Evolutionary conservation across 352 stramenopile species (phyloP), one percentile per base, ranked within the genome.

Genomic region (Globisporangium spinosum): DNA sequence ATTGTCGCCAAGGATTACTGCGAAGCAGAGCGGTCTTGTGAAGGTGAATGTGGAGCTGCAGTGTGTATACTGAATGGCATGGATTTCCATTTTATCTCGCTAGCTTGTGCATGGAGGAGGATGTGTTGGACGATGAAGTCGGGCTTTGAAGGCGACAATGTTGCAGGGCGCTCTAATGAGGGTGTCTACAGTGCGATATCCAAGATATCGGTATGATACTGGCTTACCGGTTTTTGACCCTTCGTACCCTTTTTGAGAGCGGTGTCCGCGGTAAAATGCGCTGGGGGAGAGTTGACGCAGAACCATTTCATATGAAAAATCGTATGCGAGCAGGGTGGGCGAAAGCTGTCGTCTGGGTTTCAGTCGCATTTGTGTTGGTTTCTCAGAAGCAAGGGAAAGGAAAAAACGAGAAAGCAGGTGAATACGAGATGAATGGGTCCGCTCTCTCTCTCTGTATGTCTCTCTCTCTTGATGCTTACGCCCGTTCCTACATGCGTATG

Each of bases 351-450:
- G 5, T 51, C 43, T 51, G 43, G 40, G 43, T 51, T 51, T 51
- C 43, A 51, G 43, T 51, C 40, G 22, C 40, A 10, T 6, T 56
- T 56, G 49, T 29, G 49, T 56, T 56, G 49, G 49, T 56, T 56
- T 56, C 49, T 56, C 49, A 56, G 49, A 55, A 12, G n/a, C n/a
- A 55, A 55, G 20, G 47, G 45, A 54, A 56, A 45, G n/a, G n/a
- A 55, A 55, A 22, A 22, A 27, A 55, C 22, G 47, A 25, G 49
- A 51, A 56, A 56, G 49, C 22, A 27, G 49, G 49, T 29, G 25
- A 38, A 22, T 23, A 38, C 12, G 55, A 38, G 49, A 15, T 27
- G 47, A 55, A 49, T 49, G 40, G 40, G 15, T 49, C 47, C 20
- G 20, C n/a, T 29, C 49, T 23, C n/a, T 25, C n/a, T 56, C 8